Base-by-base conservation (phyloP, 1,284 basidiomycete genomes). In the Boletus coffeatus region DNA sequence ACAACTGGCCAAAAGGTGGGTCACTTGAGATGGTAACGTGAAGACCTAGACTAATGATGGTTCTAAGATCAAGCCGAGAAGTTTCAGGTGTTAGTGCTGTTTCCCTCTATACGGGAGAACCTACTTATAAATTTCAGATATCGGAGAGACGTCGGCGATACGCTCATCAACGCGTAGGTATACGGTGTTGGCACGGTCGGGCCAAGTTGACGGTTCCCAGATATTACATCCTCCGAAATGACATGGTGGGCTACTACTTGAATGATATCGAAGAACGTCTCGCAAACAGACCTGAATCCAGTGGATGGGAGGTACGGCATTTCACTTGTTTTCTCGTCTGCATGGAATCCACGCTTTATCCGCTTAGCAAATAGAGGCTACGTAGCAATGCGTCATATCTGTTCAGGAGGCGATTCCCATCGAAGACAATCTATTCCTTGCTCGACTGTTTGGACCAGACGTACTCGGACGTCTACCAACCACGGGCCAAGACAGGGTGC, bases 61-160 rank as follows among this genome's bases (percentile, higher is more conserved):
- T 37, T 37, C 29, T 4, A 18, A 92, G 90, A 92, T 70, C 88
- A 90, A 72, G 69, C 83, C 36, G 90, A 92, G 41, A 89, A 84
- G 70, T 92, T 91, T 71, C 82, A 86, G 72, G 83, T 88, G 88
- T 92, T 66, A 69, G 86, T 80, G 36, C 41, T 43, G 34, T 60
- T 16, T 16, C 8, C 36, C 5, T 5, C 8, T 55, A 32, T 11
- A 3, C 34, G 29, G 14, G 68, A 50, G 63, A 62, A 18, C 70
- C 67, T 52, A 18, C 59, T 67, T 57, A 67, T 55, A n/a, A 36
- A 52, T 59, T 58, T 16, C 65, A 91, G 89, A 36, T 96, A 94
- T 78, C 84, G 94, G 68, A 79, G 93, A 66, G 93, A 96, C 68
- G 88, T 94, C 8, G 94, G 93, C 0, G 94, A 96, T 75, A 93